Percentiles rank a stretch among this genome's conserved stretches.
These are phyloP conservation scores for Myxozyma lipomycoides DNA, from an alignment of 805 yeast species.

Conservation along the genomic window DNA sequence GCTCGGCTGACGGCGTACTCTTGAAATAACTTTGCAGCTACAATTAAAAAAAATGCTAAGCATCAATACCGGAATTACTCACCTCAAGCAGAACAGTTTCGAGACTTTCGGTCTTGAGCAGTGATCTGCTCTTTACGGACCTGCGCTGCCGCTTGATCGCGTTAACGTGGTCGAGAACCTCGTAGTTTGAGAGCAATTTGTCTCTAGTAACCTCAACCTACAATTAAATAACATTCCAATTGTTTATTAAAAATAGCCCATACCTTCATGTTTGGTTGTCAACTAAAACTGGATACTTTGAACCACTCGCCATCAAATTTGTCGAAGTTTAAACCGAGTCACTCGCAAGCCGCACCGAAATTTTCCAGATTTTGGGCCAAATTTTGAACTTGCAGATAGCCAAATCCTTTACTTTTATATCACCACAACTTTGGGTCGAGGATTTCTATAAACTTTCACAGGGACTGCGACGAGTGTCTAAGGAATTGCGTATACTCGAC, in stretches of 20 bases:
- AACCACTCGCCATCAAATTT: too few species aligned
- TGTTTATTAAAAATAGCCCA: not conserved
- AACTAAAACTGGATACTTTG: too few species aligned
- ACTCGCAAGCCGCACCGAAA: too few species aligned
- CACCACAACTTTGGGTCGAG: too few species aligned
- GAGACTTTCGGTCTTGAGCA: constrained; percentile 29
- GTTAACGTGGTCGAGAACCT: constrained; percentile 54
- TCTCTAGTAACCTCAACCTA: constrained; percentile 52
- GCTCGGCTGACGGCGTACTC: constrained; percentile 39
- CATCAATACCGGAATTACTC: too few species aligned
- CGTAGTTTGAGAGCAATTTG: constrained; percentile 59
- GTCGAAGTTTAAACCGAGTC: too few species aligned
- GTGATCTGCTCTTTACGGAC: constrained; percentile 29
- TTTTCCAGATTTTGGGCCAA: too few species aligned
- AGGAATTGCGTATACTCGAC: too few species aligned
- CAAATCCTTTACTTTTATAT: too few species aligned
- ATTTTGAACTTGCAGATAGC: too few species aligned
- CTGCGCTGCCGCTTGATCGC: constrained; percentile 36
- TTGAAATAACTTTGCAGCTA: constrained; percentile 40
- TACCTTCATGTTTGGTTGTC: not conserved
- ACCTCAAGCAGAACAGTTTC: constrained; percentile 32
- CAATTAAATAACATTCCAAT: constrained; percentile 11
- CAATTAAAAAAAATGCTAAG: constrained; percentile 34
- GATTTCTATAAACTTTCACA: too few species aligned
- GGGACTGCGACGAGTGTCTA: too few species aligned